phyloP scores from a whole-genome alignment of 495 filamentous ascomycete species.

The Hypoxylon subgilvum region DNA sequence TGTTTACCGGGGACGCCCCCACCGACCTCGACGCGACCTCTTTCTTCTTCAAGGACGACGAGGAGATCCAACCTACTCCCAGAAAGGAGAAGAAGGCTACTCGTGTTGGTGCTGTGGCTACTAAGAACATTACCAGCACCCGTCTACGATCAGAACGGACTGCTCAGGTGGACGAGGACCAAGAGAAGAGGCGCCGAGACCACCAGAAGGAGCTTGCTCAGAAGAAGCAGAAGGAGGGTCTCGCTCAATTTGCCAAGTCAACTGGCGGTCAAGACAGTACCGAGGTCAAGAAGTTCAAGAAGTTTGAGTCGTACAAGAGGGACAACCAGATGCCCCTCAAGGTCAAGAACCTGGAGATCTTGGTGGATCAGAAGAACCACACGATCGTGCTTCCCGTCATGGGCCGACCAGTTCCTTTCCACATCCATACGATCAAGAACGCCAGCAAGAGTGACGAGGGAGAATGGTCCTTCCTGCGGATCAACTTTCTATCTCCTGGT shows the following conservation, averaged over 20 bases:
- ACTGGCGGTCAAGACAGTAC: conserved; percentile 87
- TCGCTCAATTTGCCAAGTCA: conserved; percentile 78
- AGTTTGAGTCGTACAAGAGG: conserved; percentile 98
- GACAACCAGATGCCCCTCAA: conserved; percentile 89
- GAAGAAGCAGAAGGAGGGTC: conserved; percentile 87
- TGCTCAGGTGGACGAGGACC: conserved; percentile 84
- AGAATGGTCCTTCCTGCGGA: conserved; percentile 88
- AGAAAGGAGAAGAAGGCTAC: conserved; percentile 85
- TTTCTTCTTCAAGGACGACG: conserved; percentile 96
- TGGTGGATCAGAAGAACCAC: conserved; percentile 86
- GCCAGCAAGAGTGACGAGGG: conserved; percentile 93
- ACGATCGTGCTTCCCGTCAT: conserved; percentile 95
- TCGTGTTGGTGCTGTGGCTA: conserved; percentile 80
- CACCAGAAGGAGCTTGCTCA: conserved; percentile 89
- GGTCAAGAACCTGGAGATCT: conserved; percentile 82
- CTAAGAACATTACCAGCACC: conserved; percentile 91
- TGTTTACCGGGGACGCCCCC: conserved; percentile 92
- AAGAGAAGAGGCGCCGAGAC: conserved; percentile 82
- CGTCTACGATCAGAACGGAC: conserved; percentile 89
- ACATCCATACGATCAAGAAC: conserved; percentile 99
- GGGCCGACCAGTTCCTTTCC: conserved; percentile 96
- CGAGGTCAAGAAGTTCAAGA: conserved; percentile 94
- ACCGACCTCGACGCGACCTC: conserved; percentile 89
- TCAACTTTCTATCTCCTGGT: conserved; percentile 96
- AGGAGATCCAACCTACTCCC: conserved; percentile 67